Evolutionary conservation across 2,329 filamentous ascomycete genomes (phyloP).

Genomic region (Neonectria neomacrospora): DNA sequence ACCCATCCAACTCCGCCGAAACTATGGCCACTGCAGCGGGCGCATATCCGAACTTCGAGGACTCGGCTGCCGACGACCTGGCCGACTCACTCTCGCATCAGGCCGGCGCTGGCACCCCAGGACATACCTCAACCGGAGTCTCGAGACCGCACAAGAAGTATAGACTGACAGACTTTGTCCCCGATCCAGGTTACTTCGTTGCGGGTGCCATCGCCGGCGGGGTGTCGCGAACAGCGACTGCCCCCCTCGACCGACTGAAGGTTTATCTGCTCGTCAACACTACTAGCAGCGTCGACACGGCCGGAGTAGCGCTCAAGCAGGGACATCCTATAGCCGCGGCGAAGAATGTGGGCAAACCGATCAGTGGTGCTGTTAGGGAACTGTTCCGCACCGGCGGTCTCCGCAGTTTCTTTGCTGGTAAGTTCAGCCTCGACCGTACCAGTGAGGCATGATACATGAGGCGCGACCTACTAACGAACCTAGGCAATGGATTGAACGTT

Average conservation of each 20-base stretch:
- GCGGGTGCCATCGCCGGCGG: slow-evolving; percentile 95
- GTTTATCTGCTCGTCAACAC: slow-evolving; percentile 97
- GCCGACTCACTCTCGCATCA: slow-evolving; percentile 38
- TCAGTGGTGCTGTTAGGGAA: slow-evolving; percentile 78
- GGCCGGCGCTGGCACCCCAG: slow-evolving; percentile 52
- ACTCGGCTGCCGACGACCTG: slow-evolving; percentile 40
- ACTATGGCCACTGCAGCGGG: slow-evolving; percentile 38
- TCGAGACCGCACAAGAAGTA: slow-evolving; percentile 54
- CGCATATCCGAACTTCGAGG: slow-evolving; percentile 37
- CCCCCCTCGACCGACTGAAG: slow-evolving; percentile 95
- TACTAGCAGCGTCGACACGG: slow-evolving; percentile 59
- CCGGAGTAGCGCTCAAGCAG: slow-evolving; percentile 73
- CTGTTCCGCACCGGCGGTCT: slow-evolving; percentile 88
- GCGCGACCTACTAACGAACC: slow-evolving; percentile 22
- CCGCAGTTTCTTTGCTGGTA: slow-evolving; percentile 92
- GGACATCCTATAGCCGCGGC: slow-evolving; percentile 74
- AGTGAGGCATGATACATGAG: neutral
- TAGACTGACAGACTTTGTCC: slow-evolving; percentile 75
- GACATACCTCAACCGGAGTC: slow-evolving; percentile 49
- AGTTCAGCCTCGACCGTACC: slow-evolving; percentile 44
- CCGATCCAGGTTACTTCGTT: slow-evolving; percentile 96
- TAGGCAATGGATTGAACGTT: slow-evolving; percentile 95
- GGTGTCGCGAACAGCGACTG: slow-evolving; percentile 93
- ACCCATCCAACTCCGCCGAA: slow-evolving; percentile 22
- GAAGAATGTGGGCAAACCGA: slow-evolving; percentile 73